Conservation (phyloP, 2,329 filamentous ascomycete species). For the Verticillium nonalfalfae region DNA sequence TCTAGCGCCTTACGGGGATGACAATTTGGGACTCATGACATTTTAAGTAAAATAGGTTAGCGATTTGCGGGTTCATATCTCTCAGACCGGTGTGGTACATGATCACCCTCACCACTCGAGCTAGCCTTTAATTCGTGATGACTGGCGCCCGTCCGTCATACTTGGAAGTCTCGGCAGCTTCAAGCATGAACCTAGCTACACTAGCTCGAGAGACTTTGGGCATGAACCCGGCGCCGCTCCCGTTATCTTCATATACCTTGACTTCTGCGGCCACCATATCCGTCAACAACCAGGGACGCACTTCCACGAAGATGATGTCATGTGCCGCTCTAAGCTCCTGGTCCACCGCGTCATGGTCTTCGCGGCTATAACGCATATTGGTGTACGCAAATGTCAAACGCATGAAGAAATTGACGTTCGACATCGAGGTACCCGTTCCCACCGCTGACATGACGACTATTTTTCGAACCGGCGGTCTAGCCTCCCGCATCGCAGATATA, state of each 20-base stretch:
- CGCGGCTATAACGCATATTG: slow-evolving; percentile 37
- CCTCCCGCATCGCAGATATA: slow-evolving; percentile 27
- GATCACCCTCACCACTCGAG: too few species aligned
- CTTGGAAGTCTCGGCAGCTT: slow-evolving; percentile 29
- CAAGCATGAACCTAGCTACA: slow-evolving; percentile 39
- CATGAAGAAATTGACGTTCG: slow-evolving; percentile 31
- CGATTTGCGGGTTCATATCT: too few species aligned
- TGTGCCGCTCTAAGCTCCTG: slow-evolving; percentile 24
- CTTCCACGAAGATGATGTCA: slow-evolving; percentile 33
- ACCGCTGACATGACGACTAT: slow-evolving; percentile 44
- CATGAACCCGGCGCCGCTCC: slow-evolving; percentile 32
- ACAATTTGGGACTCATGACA: not conserved
- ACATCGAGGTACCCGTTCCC: slow-evolving; percentile 39
- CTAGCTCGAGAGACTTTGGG: slow-evolving; percentile 26
- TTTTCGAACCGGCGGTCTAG: slow-evolving; percentile 23
- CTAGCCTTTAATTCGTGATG: slow-evolving; percentile 30
- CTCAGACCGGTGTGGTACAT: too few species aligned
- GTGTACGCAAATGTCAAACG: slow-evolving; percentile 36
- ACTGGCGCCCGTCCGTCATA: slow-evolving; percentile 39
- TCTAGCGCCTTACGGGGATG: not conserved
- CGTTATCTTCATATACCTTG: slow-evolving; percentile 32
- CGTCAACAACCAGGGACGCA: slow-evolving; percentile 34
- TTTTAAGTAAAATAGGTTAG: not conserved
- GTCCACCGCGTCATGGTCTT: slow-evolving; percentile 42
- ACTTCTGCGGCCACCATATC: slow-evolving; percentile 28